Percentiles rank a stretch among this genome's conserved stretches.
Conservation (phyloP, 768 basidiomycete species). For the Podaxis carcinomalis region DNA sequence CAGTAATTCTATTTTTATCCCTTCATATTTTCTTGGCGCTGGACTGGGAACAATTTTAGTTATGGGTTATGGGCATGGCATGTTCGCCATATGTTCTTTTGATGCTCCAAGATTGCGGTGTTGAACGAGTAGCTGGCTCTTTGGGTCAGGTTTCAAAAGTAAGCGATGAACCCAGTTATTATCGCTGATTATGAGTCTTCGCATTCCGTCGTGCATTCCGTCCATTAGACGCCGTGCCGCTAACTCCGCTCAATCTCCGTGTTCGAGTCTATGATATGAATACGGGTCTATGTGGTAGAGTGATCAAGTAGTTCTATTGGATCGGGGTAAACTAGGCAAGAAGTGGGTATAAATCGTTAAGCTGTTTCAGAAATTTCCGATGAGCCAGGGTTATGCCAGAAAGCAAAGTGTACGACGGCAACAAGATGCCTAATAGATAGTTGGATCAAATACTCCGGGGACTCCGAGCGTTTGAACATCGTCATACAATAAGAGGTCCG, state of each 20-base stretch:
- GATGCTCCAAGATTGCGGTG: not conserved
- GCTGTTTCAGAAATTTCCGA: not conserved
- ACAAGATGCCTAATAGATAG: not conserved
- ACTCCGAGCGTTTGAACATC: not conserved
- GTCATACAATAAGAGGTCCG: not conserved
- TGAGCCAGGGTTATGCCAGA: not conserved
- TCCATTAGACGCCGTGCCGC: not conserved
- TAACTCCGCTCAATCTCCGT: constrained; percentile 5
- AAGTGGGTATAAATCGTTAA: not conserved
- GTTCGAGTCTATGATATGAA: not conserved
- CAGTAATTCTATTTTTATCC: not conserved
- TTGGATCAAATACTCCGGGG: not conserved
- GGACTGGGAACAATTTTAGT: not conserved
- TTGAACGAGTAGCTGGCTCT: not conserved
- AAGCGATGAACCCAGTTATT: not conserved
- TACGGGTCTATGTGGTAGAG: not conserved
- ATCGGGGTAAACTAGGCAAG: not conserved
- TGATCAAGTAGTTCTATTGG: not conserved
- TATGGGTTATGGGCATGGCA: not conserved
- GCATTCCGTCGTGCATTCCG: not conserved
- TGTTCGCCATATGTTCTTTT: not conserved
- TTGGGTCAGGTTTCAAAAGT: not conserved
- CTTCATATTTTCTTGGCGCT: not conserved
- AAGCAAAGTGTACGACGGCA: not conserved
- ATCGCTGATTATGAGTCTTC: not conserved